Base-by-base conservation (phyloP, 2,329 filamentous ascomycete species). In the Alternaria novae-zelandiae region DNA sequence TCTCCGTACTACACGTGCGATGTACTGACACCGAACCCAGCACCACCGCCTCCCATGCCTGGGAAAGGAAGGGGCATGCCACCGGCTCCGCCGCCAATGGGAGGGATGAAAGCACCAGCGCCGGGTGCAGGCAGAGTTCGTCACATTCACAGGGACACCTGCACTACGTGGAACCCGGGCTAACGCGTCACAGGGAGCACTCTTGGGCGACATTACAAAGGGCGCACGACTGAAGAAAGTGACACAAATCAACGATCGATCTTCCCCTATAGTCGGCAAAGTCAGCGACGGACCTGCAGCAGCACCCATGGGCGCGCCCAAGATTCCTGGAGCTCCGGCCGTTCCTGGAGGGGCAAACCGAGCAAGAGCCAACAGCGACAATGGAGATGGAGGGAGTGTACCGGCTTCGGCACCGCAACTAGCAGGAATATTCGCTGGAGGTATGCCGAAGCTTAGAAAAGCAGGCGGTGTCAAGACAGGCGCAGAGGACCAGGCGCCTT, bases 401-500 rank as follows among this genome's bases (percentile, higher is more conserved):
- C 63, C 72, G 49, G 66, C 68, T 21, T 73, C 73, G 13, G 68
- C 92, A 51, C 93, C 94, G 11, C 95, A 97, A 78, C 81, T 98
- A 11, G 95, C 85, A 28, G 96, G 96, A 1, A 80, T 99, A 25
- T 97, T 99, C 76, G 93, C 92, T 1, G 94, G 93, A 36, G 96
- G 95, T 41, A 98, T 98, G 88, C 96, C 96, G 3, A 98, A 97
- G 82, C 79, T 99, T 74, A 92, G 92, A 79, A 97, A 96, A 83
- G 87, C 90, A 4, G 91, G 93, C 59, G 94, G 92, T 51, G 79
- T 85, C 30, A 82, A 83, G 56, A 84, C 84, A 45, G 82, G 82
- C 43, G 91, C 91, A 69, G 89, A 86, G 54, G 85, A 84, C 66
- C 89, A 89, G 68, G 88, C 93, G 30, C 89, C 92, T 64, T 95